Evolutionary conservation across 345 rosid genomes (phyloP).

Genomic region (Dipteronia dyeriana): DNA sequence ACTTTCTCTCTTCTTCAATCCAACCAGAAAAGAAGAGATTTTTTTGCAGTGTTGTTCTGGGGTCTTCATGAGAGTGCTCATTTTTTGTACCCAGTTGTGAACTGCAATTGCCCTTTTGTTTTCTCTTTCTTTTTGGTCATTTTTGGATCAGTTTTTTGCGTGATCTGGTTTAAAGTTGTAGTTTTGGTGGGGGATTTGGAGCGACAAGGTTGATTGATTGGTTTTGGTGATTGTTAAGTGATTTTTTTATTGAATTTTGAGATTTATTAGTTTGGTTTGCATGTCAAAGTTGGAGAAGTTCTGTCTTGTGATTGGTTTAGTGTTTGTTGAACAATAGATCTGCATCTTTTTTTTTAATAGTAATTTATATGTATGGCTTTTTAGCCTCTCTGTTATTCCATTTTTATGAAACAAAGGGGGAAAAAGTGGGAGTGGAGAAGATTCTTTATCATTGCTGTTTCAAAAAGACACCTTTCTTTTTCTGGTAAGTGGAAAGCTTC

Average conservation of each 20-base stretch:
- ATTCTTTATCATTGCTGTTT: conserved; percentile 1
- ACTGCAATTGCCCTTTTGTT: background rate
- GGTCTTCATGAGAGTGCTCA: conserved; percentile 5
- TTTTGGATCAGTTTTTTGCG: conserved; percentile 16
- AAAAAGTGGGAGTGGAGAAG: background rate
- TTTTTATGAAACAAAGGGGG: conserved; percentile 19
- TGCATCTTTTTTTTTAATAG: conserved; percentile 12
- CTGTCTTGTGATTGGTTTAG: conserved; percentile 6
- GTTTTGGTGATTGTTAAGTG: conserved; percentile 3
- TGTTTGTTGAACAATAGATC: conserved; percentile 35
- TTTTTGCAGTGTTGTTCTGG: conserved; percentile 8
- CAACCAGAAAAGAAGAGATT: background rate
- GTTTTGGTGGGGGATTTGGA: conserved; percentile 26
- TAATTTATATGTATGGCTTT: background rate
- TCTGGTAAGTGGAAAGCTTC: conserved; percentile 6
- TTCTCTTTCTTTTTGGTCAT: background rate
- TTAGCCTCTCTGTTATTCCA: conserved; percentile 19
- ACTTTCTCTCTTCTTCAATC: conserved; percentile 2
- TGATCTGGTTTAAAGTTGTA: conserved; percentile 20
- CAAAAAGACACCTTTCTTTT: conserved; percentile 20
- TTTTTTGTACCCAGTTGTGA: conserved; percentile 6
- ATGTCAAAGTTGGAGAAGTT: background rate
- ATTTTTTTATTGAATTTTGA: background rate
- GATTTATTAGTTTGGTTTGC: conserved; percentile 10
- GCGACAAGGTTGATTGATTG: background rate